These are phyloP conservation scores for Penicillium soppii DNA, from an alignment of 495 filamentous ascomycete species.

Conservation along the genomic window DNA sequence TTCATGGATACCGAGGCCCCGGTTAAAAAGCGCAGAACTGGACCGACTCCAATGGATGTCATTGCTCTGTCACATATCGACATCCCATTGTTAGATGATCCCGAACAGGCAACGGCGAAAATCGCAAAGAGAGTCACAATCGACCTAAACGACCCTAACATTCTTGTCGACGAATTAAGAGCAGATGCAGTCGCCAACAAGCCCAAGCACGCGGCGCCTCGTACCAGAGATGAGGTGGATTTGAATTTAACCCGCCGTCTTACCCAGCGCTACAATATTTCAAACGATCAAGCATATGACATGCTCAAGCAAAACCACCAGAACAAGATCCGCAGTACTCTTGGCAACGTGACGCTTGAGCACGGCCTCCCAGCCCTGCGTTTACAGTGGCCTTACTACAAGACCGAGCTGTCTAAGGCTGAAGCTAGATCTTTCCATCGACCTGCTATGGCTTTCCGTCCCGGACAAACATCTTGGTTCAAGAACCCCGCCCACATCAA, in stretches of 20 bases:
- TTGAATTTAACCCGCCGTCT: conserved; percentile 45
- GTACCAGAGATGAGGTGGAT: conserved; percentile 41
- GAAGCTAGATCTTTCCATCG: conserved; percentile 92
- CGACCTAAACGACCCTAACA: conserved; percentile 86
- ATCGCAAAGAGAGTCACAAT: conserved; percentile 74
- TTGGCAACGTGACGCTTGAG: conserved; percentile 82
- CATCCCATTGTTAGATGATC: conserved; percentile 58
- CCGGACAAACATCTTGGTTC: conserved; percentile 55
- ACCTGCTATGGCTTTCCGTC: conserved; percentile 64
- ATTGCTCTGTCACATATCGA: conserved; percentile 46
- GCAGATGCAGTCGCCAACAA: conserved; percentile 48
- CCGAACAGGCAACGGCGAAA: conserved; percentile 59
- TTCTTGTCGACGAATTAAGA: conserved; percentile 70
- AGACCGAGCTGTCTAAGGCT: conserved; percentile 71
- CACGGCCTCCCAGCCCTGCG: conserved; percentile 88
- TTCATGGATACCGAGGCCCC: conserved; percentile 44
- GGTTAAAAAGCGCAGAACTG: conserved; percentile 51
- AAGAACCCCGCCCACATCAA: conserved; percentile 52
- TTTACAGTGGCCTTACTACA: conserved; percentile 91
- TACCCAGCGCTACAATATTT: conserved; percentile 86
- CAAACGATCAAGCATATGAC: conserved; percentile 93
- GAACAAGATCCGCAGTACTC: conserved; percentile 87
- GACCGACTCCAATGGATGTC: conserved; percentile 37
- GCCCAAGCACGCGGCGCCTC: conserved; percentile 32
- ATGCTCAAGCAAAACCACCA: conserved; percentile 94